Percentiles rank a stretch among this genome's conserved stretches.
These are phyloP conservation scores for Skeletonema marinoi DNA, from an alignment of 108 stramenopile genomes.

Conservation along the genomic window DNA sequence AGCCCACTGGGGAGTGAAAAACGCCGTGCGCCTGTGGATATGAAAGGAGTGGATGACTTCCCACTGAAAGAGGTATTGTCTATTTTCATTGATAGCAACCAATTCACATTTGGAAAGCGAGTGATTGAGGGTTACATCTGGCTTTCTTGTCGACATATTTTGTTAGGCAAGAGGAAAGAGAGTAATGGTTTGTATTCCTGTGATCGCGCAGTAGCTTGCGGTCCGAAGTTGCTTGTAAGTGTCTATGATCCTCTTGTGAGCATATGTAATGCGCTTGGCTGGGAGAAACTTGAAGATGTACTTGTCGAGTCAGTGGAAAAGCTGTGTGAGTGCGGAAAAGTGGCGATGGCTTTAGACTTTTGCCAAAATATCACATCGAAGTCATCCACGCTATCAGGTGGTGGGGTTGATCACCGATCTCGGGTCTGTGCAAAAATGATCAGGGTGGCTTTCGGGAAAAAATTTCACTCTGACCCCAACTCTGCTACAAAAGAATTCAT, in stretches of 20 bases:
- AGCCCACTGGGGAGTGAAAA: neutral
- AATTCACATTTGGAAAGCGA: neutral
- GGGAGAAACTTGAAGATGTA: neutral
- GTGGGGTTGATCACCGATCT: no score
- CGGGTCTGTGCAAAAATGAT: no score
- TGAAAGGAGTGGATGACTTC: neutral
- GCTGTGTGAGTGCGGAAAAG: neutral
- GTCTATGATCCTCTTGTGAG: neutral
- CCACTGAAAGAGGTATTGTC: neutral
- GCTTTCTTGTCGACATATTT: neutral
- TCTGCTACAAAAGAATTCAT: neutral
- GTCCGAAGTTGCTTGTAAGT: neutral
- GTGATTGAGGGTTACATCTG: neutral
- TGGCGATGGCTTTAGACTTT: neutral
- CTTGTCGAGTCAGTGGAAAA: conserved; percentile 3
- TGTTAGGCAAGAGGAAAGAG: no score
- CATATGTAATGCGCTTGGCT: conserved; percentile 2
- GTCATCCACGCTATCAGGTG: no score
- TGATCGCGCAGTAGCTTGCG: neutral
- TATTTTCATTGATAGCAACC: neutral
- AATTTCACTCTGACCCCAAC: neutral
- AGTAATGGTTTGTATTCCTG: no score
- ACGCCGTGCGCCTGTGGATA: neutral
- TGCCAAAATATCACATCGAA: no score
- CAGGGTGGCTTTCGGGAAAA: no score